Evolutionary conservation across 164 flowering plant genomes (phyloP), one percentile per base, ranked within the genome.

Genomic region (Stephania japonica): DNA sequence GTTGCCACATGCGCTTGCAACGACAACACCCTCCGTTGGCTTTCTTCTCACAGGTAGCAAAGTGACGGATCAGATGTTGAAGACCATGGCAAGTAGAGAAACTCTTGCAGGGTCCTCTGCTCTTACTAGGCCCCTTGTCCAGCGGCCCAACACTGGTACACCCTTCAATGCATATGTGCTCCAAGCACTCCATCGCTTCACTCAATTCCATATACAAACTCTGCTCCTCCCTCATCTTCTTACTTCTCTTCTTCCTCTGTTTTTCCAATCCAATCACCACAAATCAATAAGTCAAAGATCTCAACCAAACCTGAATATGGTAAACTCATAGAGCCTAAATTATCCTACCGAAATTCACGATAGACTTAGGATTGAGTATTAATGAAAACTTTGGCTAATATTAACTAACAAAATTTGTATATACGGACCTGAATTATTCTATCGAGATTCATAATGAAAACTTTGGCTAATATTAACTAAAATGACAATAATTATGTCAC

Each of bases 1-100:
- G 89, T 80, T 93, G 99, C 94, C 96, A 90, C 98, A 95, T 89
- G n/a, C 98, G 75, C 83, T 87, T 91, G 85, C 99, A 95, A 24
- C 89, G 78, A 42, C 78, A 64, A 75, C 99, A 95, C 1, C 94
- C 88, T 11, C 94, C 94, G 9, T 83, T 83, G 0, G 84, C 88
- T 78, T 91, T 82, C 80, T 77, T 90, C 78, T 82, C 78, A 73
- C 99, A 95, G 10, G 78, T 70, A 9, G 90, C 97, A 62, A 91
- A 95, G 75, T 95, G 99, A 25, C 78, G 78, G 70, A 95, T 85
- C 76, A 87, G 71, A 5, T 80, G 80, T 84, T 95, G 97, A 7
- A 95, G 80, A 24, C 97, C 92, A 9, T 87, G 82, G 73, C 99
- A 95, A 10, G 92, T 91, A 19, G 86, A 68, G 77, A 81, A 89